Evolutionary conservation across 495 filamentous ascomycete genomes (phyloP).

Genomic region (Xylaria longipes): DNA sequence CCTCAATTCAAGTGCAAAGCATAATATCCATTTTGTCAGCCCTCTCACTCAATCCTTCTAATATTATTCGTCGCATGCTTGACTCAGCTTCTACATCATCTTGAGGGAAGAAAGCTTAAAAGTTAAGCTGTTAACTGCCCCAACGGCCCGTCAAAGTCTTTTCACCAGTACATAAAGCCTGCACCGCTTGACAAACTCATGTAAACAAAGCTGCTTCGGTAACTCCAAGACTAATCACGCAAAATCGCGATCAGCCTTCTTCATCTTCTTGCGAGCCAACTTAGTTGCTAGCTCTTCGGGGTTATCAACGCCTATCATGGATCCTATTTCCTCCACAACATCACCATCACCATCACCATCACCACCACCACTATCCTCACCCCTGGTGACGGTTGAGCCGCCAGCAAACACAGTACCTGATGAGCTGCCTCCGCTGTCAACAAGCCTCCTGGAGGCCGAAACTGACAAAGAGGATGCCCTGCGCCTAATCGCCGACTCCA

Average conservation of each 20-base stretch:
- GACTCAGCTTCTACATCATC: constrained; percentile 7
- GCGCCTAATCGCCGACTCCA: constrained; percentile 52
- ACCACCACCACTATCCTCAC: constrained; percentile 42
- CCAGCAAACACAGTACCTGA: constrained; percentile 34
- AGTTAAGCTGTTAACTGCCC: neutral
- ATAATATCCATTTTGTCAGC: neutral
- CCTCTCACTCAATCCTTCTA: neutral
- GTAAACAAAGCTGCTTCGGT: constrained; percentile 3
- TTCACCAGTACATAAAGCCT: neutral
- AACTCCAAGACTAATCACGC: constrained; percentile 31
- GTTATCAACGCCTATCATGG: constrained; percentile 52
- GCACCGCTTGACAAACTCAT: neutral
- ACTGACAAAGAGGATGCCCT: constrained; percentile 51
- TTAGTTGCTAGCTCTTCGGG: constrained; percentile 57
- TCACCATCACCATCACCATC: constrained; percentile 41
- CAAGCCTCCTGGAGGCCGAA: constrained; percentile 42
- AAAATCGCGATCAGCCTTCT: constrained; percentile 52
- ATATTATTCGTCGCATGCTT: neutral
- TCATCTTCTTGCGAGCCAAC: constrained; percentile 62
- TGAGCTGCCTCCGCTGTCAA: constrained; percentile 50
- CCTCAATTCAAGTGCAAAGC: neutral
- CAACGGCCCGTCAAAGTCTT: neutral
- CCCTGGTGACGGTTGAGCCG: constrained; percentile 34
- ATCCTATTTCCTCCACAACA: constrained; percentile 40
- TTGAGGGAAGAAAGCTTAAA: neutral